Evolutionary conservation across 2,329 filamentous ascomycete genomes (phyloP).

Genomic region (Monilinia polystroma): DNA sequence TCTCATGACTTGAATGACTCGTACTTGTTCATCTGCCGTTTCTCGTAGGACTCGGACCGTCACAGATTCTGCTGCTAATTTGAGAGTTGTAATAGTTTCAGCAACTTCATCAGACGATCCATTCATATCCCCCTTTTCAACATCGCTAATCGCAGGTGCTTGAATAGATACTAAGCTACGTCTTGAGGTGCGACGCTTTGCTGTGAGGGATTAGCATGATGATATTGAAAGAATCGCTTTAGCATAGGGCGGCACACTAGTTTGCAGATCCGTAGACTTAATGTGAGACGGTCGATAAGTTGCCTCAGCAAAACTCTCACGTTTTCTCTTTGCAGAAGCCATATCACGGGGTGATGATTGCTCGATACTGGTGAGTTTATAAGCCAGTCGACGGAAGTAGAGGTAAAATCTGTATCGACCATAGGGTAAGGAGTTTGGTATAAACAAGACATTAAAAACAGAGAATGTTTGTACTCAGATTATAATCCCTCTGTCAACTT

Average conservation of each 20-base stretch:
- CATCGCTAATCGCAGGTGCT: neutral
- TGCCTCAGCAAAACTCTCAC: neutral
- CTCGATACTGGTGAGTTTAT: neutral
- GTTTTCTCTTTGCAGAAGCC: neutral
- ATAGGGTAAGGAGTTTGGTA: neutral
- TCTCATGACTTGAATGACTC: neutral
- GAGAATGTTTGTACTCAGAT: neutral
- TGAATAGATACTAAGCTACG: neutral
- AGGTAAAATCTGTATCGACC: neutral
- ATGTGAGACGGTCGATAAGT: neutral
- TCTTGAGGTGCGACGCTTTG: slow-evolving; percentile 7
- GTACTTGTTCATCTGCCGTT: slow-evolving; percentile 5
- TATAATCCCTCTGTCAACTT: neutral
- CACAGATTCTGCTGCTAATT: slow-evolving; percentile 1
- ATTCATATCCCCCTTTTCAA: neutral
- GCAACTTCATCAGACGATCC: neutral
- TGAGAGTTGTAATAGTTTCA: neutral
- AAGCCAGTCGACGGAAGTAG: neutral
- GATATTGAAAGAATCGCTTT: neutral
- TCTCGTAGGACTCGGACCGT: neutral
- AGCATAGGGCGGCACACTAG: neutral
- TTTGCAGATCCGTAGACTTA: neutral
- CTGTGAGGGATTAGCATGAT: neutral
- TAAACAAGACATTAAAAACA: too few relatives aligned
- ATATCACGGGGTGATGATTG: neutral